These are phyloP conservation scores for Stentor coeruleus DNA, from an alignment of 73 alveolate species.

Conservation along the genomic window DNA sequence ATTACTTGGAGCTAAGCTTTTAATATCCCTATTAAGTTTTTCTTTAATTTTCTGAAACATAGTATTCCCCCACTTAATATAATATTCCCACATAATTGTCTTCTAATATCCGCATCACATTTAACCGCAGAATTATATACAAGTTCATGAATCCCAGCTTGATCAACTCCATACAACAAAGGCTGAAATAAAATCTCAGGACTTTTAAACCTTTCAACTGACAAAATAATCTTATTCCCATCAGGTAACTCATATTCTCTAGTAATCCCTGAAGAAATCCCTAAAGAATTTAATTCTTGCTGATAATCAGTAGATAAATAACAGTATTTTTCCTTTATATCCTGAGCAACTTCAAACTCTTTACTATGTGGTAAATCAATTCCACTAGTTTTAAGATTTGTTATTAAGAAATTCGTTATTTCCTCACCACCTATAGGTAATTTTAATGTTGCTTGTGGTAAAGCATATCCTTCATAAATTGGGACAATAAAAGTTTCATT, in stretches of 20 bases:
- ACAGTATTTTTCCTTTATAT: slow-evolving; percentile 87
- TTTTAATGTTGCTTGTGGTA: slow-evolving; percentile 79
- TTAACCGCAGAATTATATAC: slow-evolving; percentile 56
- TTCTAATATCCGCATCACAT: slow-evolving; percentile 62
- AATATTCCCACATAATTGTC: slow-evolving; percentile 67
- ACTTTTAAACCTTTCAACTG: slow-evolving; percentile 45
- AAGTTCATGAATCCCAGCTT: slow-evolving; percentile 58
- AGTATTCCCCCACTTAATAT: slow-evolving; percentile 87
- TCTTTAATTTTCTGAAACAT: slow-evolving; percentile 67
- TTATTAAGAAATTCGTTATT: slow-evolving; percentile 70
- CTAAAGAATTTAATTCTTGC: slow-evolving; percentile 55
- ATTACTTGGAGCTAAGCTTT: slow-evolving; percentile 37
- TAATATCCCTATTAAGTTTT: slow-evolving; percentile 60
- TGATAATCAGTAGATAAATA: slow-evolving; percentile 83
- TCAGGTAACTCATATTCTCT: slow-evolving; percentile 81
- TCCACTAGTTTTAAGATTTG: slow-evolving; percentile 55
- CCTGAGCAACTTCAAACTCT: slow-evolving; percentile 84
- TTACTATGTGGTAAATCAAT: slow-evolving; percentile 39
- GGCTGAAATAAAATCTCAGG: slow-evolving; percentile 76
- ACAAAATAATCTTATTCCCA: slow-evolving; percentile 63
- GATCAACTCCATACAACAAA: slow-evolving; percentile 30
- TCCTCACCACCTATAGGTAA: slow-evolving; percentile 85
- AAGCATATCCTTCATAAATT: slow-evolving; percentile 90
- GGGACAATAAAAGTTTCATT: slow-evolving; percentile 97
- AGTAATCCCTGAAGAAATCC: slow-evolving; percentile 31